phyloP scores from a whole-genome alignment of 2,329 filamentous ascomycete species.

The Hymenoscyphus occultus region DNA sequence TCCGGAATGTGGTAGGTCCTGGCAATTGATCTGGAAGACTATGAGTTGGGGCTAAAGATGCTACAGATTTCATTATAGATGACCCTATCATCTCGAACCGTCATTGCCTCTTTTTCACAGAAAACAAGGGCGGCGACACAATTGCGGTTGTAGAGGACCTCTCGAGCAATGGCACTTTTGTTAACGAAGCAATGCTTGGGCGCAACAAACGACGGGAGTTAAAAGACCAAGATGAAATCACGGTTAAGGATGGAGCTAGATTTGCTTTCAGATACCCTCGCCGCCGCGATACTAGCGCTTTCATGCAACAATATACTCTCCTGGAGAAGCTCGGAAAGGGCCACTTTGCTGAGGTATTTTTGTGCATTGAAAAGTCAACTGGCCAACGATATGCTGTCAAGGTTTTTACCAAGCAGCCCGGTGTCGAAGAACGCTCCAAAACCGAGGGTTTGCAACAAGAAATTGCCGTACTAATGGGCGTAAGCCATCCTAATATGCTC shows the following conservation, averaged over 20 bases:
- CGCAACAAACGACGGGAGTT: conserved; percentile 89
- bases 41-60: conserved; percentile 7
- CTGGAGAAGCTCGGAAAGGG: conserved; percentile 87
- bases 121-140: conserved; percentile 55
- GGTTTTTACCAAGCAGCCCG: conserved; percentile 82
- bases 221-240: conserved; percentile 86
- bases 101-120: conserved; percentile 67
- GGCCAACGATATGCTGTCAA: conserved; percentile 89
- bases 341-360: conserved; percentile 90
- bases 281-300: conserved; percentile 69
- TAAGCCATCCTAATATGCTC: conserved; percentile 88
- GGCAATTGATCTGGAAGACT: conserved; percentile 6
- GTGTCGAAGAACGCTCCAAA: conserved; percentile 79
- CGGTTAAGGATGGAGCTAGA: conserved; percentile 76
- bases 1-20: conserved; percentile 78
- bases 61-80: conserved; percentile 67
- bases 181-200: conserved; percentile 87
- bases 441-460: conserved; percentile 89
- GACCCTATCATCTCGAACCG: conserved; percentile 84
- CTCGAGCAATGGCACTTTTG: conserved; percentile 93
- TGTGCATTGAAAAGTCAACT: conserved; percentile 81
- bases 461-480: conserved; percentile 94
- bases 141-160: conserved; percentile 85
- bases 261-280: conserved; percentile 92
- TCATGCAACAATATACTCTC: conserved; percentile 82